phyloP scores from a whole-genome alignment of 2,329 filamentous ascomycete genomes.

The Beauveria sp. region DNA sequence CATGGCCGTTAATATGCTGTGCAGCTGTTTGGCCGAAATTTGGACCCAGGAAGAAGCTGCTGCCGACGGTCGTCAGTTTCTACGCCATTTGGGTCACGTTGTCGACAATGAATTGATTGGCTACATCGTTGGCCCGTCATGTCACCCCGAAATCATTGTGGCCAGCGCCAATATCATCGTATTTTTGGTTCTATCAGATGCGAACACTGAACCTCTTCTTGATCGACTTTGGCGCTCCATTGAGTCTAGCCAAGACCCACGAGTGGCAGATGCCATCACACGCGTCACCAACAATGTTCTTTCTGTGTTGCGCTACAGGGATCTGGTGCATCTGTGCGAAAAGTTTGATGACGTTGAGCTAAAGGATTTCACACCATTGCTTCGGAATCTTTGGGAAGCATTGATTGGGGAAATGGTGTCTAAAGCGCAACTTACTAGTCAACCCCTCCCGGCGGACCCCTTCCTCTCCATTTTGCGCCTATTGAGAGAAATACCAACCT shows the following conservation, averaged over 20 bases:
- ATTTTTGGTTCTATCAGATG: constrained; percentile 73
- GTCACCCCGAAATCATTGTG: constrained; percentile 81
- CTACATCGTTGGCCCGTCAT: constrained; percentile 84
- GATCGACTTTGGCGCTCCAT: constrained; percentile 81
- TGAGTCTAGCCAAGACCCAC: constrained; percentile 71
- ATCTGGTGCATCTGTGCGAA: constrained; percentile 58
- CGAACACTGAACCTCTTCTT: constrained; percentile 64
- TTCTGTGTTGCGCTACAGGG: constrained; percentile 38
- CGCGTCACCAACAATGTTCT: constrained; percentile 49
- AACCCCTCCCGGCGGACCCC: constrained; percentile 31
- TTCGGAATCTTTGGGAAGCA: constrained; percentile 54
- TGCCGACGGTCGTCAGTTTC: constrained; percentile 39
- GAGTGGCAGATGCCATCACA: constrained; percentile 74
- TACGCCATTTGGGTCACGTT: constrained; percentile 56
- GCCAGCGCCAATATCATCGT: constrained; percentile 78
- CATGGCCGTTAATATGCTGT: constrained; percentile 67
- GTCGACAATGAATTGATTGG: constrained; percentile 65
- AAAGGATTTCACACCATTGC: constrained; percentile 47
- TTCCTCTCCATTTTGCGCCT: constrained; percentile 55
- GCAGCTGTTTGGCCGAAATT: constrained; percentile 57
- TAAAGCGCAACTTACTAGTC: constrained; percentile 33
- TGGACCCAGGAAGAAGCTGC: constrained; percentile 52
- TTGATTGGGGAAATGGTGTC: constrained; percentile 43
- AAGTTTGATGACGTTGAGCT: constrained; percentile 47
- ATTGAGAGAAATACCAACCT: constrained; percentile 62